Evolutionary conservation across 1,284 basidiomycete species (phyloP).

Genomic region (Psilocybe mexicana): DNA sequence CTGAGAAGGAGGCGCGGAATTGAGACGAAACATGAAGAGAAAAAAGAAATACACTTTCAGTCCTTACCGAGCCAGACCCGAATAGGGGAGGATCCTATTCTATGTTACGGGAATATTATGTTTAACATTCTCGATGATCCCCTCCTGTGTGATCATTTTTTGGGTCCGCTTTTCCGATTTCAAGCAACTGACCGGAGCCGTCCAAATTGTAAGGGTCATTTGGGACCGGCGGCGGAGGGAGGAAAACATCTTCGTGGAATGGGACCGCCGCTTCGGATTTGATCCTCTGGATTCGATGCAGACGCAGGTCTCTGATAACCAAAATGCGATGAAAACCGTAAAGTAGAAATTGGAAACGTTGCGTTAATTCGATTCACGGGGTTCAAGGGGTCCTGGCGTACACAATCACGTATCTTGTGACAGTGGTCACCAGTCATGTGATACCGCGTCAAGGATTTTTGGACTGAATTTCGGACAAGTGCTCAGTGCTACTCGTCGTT

Average conservation of each 20-base stretch:
- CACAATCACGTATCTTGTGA: too few relatives aligned
- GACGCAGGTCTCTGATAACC: too few relatives aligned
- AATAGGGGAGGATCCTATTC: conserved; percentile 13
- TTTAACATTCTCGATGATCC: conserved; percentile 15
- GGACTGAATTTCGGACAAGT: not conserved
- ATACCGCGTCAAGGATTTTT: not conserved
- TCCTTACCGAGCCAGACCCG: conserved; percentile 1
- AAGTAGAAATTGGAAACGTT: too few relatives aligned
- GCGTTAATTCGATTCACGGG: too few relatives aligned
- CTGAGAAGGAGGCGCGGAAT: conserved; percentile 10
- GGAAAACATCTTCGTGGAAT: conserved; percentile 12
- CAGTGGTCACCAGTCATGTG: not conserved
- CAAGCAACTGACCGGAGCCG: conserved; percentile 16
- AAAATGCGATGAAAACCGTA: too few relatives aligned
- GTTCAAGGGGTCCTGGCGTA: too few relatives aligned
- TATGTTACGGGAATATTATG: conserved; percentile 19
- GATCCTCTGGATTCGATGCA: not conserved
- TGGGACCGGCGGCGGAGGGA: conserved; percentile 19
- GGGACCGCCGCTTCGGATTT: not conserved
- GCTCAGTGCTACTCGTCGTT: not conserved
- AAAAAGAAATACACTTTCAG: not conserved
- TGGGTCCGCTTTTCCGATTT: too few relatives aligned
- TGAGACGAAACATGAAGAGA: conserved; percentile 5
- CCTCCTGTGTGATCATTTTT: not conserved
- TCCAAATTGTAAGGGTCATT: not conserved